Percentiles rank a stretch among this genome's conserved stretches.
Conservation (phyloP, 2,329 filamentous ascomycete species). For the Dactylellina sp. region DNA sequence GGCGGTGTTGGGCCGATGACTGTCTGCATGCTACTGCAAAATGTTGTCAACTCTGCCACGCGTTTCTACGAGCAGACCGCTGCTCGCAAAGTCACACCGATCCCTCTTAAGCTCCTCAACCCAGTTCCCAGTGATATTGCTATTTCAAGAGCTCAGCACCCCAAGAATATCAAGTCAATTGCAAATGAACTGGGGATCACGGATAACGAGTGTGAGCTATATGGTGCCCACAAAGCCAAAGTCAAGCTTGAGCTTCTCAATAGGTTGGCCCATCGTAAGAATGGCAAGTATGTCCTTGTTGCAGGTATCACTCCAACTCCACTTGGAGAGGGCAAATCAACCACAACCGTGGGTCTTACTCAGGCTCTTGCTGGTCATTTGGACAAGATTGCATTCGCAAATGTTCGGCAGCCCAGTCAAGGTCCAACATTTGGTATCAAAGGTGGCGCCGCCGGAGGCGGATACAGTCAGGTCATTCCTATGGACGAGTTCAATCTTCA, state of each 20-base stretch:
- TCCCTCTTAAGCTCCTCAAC: constrained; percentile 81
- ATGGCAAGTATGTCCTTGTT: constrained; percentile 91
- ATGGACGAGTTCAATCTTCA: constrained; percentile 99
- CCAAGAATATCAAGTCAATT: constrained; percentile 88
- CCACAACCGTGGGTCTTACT: constrained; percentile 93
- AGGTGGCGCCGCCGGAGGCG: constrained; percentile 94
- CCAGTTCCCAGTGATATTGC: constrained; percentile 97
- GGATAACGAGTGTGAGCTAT: constrained; percentile 89
- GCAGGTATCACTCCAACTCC: constrained; percentile 97
- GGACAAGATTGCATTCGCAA: constrained; percentile 89
- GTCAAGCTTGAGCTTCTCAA: constrained; percentile 85
- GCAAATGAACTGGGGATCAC: constrained; percentile 89
- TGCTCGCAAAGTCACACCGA: constrained; percentile 79
- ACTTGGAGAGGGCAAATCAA: constrained; percentile 96
- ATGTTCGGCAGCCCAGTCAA: constrained; percentile 95
- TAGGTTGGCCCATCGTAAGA: constrained; percentile 83
- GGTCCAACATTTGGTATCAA: constrained; percentile 99
- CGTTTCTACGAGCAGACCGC: constrained; percentile 85
- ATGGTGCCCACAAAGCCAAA: constrained; percentile 96
- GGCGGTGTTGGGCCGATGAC: constrained; percentile 99
- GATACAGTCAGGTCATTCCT: constrained; percentile 98
- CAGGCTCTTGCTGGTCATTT: constrained; percentile 92
- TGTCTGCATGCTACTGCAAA: constrained; percentile 96
- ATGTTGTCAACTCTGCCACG: constrained; percentile 88
- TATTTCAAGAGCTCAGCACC: constrained; percentile 86